A percentile compares a stretch with the other conserved stretches of the same genome.
Evolutionary conservation across 2,329 filamentous ascomycete genomes (phyloP).

Genomic region (Claviceps quebecensis): DNA sequence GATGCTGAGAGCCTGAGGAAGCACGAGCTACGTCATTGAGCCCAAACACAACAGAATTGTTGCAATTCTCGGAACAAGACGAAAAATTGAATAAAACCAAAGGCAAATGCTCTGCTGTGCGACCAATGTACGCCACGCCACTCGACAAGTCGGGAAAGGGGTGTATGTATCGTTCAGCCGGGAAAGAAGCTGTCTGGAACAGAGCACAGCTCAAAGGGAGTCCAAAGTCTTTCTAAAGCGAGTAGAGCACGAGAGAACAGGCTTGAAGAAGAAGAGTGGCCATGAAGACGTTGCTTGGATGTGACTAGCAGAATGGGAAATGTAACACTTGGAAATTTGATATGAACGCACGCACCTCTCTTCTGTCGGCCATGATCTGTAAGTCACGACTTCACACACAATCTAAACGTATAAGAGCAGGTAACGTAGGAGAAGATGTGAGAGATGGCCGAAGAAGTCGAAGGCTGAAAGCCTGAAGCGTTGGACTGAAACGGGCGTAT

Average conservation of each 20-base stretch:
- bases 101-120: slow-evolving; percentile 3
- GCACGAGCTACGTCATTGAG: slow-evolving; percentile 1
- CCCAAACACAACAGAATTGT: neutral
- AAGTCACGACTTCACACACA: neutral
- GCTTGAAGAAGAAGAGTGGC: neutral
- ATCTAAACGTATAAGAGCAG: neutral
- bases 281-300: neutral
- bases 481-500: neutral
- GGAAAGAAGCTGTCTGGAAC: neutral
- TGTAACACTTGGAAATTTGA: neutral
- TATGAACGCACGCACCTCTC: slow-evolving; percentile 6
- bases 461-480: neutral
- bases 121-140: slow-evolving; percentile 5
- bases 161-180: neutral
- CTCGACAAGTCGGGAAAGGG: slow-evolving; percentile 1
- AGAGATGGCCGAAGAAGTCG: neutral
- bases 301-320: neutral
- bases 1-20: neutral
- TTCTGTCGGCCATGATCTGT: neutral
- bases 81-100: neutral
- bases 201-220: neutral
- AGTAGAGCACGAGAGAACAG: neutral
- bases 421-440: neutral
- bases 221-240: neutral
- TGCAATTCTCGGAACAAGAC: neutral